A percentile compares a stretch with the other conserved stretches of the same genome.
These are phyloP conservation scores for Escovopsis sp. DNA, from an alignment of 2,329 filamentous ascomycete species.

Conservation along the genomic window DNA sequence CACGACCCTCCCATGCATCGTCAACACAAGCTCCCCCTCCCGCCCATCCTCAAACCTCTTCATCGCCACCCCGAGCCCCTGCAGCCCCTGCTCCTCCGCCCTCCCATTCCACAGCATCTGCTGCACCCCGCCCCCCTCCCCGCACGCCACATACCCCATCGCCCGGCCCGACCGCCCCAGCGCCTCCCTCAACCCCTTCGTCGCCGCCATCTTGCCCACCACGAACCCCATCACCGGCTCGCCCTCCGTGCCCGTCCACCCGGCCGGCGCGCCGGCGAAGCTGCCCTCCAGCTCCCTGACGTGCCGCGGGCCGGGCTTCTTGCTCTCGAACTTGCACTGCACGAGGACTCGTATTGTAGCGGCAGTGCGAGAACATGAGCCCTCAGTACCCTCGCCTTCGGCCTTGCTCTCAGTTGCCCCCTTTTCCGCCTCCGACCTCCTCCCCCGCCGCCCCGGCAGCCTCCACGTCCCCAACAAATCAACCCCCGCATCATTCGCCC, in stretches of 20 bases:
- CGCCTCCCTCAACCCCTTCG: constrained; percentile 62
- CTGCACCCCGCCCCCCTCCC: constrained; percentile 37
- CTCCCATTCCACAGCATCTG: constrained; percentile 61
- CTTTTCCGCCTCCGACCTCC: no score
- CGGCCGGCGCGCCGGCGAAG: constrained; percentile 55
- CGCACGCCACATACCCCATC: constrained; percentile 55
- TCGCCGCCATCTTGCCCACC: constrained; percentile 53
- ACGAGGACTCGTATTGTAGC: constrained; percentile 30
- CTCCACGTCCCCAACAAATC: constrained; percentile 60
- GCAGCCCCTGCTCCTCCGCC: constrained; percentile 46
- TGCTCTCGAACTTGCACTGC: constrained; percentile 54
- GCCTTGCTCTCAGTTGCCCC: no score
- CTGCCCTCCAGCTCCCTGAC: constrained; percentile 70
- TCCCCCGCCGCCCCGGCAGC: constrained; percentile 17
- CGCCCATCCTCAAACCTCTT: constrained; percentile 21
- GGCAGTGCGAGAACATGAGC: no score
- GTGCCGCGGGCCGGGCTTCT: constrained; percentile 38
- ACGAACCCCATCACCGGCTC: constrained; percentile 53
- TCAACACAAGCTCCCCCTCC: constrained; percentile 31
- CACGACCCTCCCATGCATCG: constrained; percentile 27
- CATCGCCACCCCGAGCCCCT: constrained; percentile 38
- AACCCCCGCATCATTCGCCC: constrained; percentile 53
- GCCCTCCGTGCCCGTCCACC: constrained; percentile 48
- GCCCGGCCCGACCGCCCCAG: constrained; percentile 52
- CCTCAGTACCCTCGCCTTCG: no score